Base-by-base conservation (phyloP, 2,329 filamentous ascomycete species). In the Trichoderma arundinaceum region DNA sequence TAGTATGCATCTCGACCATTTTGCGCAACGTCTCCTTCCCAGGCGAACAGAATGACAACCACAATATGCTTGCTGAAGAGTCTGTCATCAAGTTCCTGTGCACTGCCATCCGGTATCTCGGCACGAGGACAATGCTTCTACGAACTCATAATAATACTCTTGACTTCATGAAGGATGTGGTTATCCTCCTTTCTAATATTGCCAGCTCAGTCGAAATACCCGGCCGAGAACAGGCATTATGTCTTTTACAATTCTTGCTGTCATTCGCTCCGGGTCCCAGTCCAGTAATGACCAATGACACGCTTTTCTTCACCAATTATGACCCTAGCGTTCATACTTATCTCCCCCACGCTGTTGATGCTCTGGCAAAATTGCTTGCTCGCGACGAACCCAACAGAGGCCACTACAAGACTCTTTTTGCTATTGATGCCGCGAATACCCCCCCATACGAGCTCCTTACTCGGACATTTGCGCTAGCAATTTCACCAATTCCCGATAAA, bases 131-230 rank as follows among this genome's bases (percentile, higher is more conserved):
- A 71, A 92, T 94, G 84, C 84, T 98, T 35, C 80, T 98, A 48
- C 88, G 92, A 44, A 92, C 89, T 3, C 86, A 95, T 70, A 83
- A 86, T 73, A 97, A 97, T 77, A 95, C 91, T 0, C 82, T 97
- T 70, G 95, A 99, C 77, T 94, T 98, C 72, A 96, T 97, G 92
- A 99, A 99, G 79, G 95, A 99, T 76, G 83, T 93, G 35, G 87
- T 98, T 66, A 90, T 92, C 15, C 88, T 96, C 70, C 82, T 99
- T 63, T 97, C 94, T 65, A 98, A 99, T 76, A 87, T 96, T 54
- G 89, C 93, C 7, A 88, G 91, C 53, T 86, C 87, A 9, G 86
- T 98, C 60, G 90, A 94, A 73, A 82, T 99, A 44, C 90, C 93
- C 1, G 90, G 90, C 19, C 89, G 91, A 68, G 94, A 98, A 74